phyloP scores from a whole-genome alignment of 1,139 yeast species.

The Pichia sp. region DNA sequence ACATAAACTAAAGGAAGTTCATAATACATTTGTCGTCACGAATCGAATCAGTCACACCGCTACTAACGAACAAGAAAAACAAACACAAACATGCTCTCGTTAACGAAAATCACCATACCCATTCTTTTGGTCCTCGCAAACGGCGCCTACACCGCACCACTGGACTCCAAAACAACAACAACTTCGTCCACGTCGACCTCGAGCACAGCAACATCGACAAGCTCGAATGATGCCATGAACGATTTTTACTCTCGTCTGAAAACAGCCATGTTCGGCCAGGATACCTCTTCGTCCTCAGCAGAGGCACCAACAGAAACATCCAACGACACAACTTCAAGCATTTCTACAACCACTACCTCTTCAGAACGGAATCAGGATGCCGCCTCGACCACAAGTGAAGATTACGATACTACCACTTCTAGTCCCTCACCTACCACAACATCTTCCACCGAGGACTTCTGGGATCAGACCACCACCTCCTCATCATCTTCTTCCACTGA shows the following conservation, averaged over 20 bases:
- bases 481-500: too few relatives aligned
- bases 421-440: background rate
- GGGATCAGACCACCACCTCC: background rate
- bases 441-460: background rate
- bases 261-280: background rate
- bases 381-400: background rate
- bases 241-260: background rate
- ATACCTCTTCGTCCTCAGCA: background rate
- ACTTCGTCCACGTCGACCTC: background rate
- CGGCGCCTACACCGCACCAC: background rate
- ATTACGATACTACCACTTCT: background rate
- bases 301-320: background rate
- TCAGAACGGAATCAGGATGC: background rate
- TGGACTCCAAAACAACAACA: background rate
- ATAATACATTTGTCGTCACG: background rate
- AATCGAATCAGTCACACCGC: too few relatives aligned
- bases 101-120: slow-evolving; percentile 1
- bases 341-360: background rate
- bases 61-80: background rate
- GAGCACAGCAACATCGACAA: background rate
- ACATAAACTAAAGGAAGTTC: background rate
- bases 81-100: background rate
- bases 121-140: background rate
- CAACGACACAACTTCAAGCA: background rate
- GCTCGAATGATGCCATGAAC: background rate